Conservation (phyloP, 768 basidiomycete genomes). For the Pluteus cervinus region DNA sequence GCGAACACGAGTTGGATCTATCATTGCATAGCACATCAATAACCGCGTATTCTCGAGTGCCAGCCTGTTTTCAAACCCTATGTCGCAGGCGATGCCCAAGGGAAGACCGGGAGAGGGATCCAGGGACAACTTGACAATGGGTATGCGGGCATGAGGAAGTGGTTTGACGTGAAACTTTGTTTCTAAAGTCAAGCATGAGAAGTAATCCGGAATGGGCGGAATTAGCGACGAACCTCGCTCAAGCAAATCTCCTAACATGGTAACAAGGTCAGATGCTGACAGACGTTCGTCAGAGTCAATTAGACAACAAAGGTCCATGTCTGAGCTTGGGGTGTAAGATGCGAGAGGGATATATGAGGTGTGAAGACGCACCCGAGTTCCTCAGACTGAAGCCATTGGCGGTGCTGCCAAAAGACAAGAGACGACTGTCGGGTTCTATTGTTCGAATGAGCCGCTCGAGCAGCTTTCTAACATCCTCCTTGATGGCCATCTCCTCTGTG, state of each 20-base stretch:
- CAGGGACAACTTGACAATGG: constrained; percentile 94
- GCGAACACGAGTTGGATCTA: constrained; percentile 90
- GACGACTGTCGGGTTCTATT: constrained; percentile 85
- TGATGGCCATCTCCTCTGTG: constrained; percentile 83
- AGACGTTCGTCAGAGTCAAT: constrained; percentile 81
- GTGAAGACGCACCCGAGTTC: constrained; percentile 68
- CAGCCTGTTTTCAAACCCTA: constrained; percentile 96
- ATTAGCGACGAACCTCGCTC: constrained; percentile 68
- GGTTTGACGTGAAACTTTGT: constrained; percentile 96
- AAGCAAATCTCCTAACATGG: constrained; percentile 87
- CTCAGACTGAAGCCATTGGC: constrained; percentile 96
- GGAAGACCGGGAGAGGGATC: constrained; percentile 79
- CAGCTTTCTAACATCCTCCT: constrained; percentile 93
- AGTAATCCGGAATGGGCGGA: constrained; percentile 3
- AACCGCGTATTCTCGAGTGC: constrained; percentile 96
- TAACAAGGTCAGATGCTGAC: constrained; percentile 85
- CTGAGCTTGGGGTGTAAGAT: constrained; percentile 32
- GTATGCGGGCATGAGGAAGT: constrained; percentile 93
- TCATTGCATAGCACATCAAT: constrained; percentile 94
- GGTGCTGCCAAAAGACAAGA: constrained; percentile 93
- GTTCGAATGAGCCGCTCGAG: constrained; percentile 94
- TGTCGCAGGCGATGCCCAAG: constrained; percentile 93
- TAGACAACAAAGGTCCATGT: constrained; percentile 98
- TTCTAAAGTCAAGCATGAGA: constrained; percentile 41
- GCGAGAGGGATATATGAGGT: constrained; percentile 1